Evolutionary conservation across 2,329 filamentous ascomycete species (phyloP).

Genomic region (Lasiodiplodia theobromae): DNA sequence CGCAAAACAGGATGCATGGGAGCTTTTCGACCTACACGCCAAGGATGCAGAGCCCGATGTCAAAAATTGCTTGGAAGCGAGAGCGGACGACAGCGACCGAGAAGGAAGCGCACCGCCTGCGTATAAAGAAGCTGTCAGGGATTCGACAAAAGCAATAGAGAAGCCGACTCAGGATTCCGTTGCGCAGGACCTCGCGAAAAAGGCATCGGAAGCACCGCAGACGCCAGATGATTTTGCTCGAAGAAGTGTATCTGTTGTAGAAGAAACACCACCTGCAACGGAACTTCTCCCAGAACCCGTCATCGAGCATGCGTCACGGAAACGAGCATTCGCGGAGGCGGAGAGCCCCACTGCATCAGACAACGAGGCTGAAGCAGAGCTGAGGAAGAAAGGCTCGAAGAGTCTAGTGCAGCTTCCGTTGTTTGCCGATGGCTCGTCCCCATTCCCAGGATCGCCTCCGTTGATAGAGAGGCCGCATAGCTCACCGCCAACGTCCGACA

Average conservation of each 20-base stretch:
- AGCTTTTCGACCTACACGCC: not conserved
- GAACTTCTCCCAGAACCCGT: too few species aligned
- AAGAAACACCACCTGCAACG: not conserved
- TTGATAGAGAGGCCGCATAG: slow-evolving; percentile 4
- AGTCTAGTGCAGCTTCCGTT: slow-evolving; percentile 13
- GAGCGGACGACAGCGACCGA: not conserved
- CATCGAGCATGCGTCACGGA: not conserved
- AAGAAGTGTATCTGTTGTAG: not conserved
- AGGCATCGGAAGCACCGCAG: not conserved
- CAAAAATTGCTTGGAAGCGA: not conserved
- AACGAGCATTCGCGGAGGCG: slow-evolving; percentile 3
- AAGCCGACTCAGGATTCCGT: not conserved
- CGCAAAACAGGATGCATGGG: slow-evolving; percentile 18
- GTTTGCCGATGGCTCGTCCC: not conserved
- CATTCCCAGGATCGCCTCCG: slow-evolving; percentile 1
- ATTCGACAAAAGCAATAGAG: not conserved
- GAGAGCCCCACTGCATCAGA: slow-evolving; percentile 13
- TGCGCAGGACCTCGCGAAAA: not conserved
- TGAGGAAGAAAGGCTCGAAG: not conserved
- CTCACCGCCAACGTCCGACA: not conserved
- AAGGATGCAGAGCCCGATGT: not conserved
- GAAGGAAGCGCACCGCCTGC: slow-evolving; percentile 9
- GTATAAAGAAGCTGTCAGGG: not conserved
- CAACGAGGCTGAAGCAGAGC: not conserved
- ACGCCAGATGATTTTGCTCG: not conserved